Base-by-base conservation (phyloP, 805 yeast genomes). In the Monosporozyma yasuniensis region DNA sequence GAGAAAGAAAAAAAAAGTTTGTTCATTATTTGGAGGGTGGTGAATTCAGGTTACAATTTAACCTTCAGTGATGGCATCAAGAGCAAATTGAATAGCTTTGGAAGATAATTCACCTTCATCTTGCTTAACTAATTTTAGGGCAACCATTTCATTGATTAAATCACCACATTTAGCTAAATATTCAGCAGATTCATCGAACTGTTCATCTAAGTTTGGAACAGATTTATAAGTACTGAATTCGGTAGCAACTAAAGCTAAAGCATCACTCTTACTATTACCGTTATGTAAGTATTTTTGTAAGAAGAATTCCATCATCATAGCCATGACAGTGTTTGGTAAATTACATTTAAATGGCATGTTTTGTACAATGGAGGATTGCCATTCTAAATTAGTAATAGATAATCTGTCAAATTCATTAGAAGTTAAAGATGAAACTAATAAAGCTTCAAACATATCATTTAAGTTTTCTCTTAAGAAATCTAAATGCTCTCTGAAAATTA, bases 401-500 rank as follows among this genome's bases (percentile, higher is more conserved):
- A 73, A 59, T 60, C 87, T 81, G 48, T 81, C 73, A 45, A 78
- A 80, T 56, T 80, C 84, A 48, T 77, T 78, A 28, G 80, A 78
- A 54, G 74, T 70, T 60, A 76, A 72, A 47, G 75, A 72, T 19
- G 81, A 78, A 60, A 73, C 76, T 51, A 72, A 59, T 47, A 72
- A 74, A 44, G 73, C 72, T 55, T 80, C 84, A 27, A 80, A 61
- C n/a, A 81, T 65, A 54, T 80, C 81, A 52, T 78, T 74, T 25
- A 80, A 61, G 41, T 73, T 73, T 21, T 65, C 67, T 28, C 74
- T 74, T 45, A 84, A 64, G 45, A 76, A 76, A 49, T 79, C 74
- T 44, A 84, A 63, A 50, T 80, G 79, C 18, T 88, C 81, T 60
- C 89, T 76, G 63, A 83, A 84, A 42, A 79, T 76, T 46, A 86